Base-by-base conservation (phyloP, 2,329 filamentous ascomycete genomes). In the Bertia moriformis region DNA sequence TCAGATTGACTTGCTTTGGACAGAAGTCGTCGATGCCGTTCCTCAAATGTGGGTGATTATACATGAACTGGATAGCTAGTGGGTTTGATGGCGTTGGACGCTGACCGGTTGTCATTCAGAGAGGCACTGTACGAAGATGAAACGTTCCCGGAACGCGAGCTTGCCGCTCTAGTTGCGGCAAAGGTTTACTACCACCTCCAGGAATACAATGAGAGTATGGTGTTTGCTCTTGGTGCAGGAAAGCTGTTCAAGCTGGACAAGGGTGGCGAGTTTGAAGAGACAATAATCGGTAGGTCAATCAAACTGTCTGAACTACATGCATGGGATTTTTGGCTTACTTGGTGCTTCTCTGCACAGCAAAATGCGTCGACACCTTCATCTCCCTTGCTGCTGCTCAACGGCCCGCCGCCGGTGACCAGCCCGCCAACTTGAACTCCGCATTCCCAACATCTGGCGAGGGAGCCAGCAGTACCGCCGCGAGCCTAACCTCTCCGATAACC, bases 181-280 rank as follows among this genome's bases (percentile, higher is more conserved):
- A 98, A 98, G 71, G 87, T 96, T 49, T 98, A 96, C 67, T 98
- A 96, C 57, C 91, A 98, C 57, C 78, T 98, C 39, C 87, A 95
- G 63, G 91, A 91, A 59, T 98, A 98, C 67, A 91, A 95, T 57
- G 91, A 98, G 66, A 95, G 89, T 62, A 96, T 98, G 89, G 83
- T 85, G 39, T 96, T 98, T 61, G 91, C 91, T 46, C 75, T 98
- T 36, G 88, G 87, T 42, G 88, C 91, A 18, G 91, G 91, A 43
- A 85, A 95, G 56, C 78, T 94, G 38, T 95, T 98, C 69, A 85
- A 93, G 65, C 74, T 96, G 47, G 84, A 95, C 53, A 73, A 80
- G 40, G 81, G 84, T 39, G 83, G 86, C 60, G 91, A 98, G 66
- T 98, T 94, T 54, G 91, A 98, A 61, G 88, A 98, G 66, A 98